Percentiles rank a stretch among this genome's conserved stretches.
Evolutionary conservation across 208 protist species (phyloP).

Genomic region (Leishmania tarentolae): DNA sequence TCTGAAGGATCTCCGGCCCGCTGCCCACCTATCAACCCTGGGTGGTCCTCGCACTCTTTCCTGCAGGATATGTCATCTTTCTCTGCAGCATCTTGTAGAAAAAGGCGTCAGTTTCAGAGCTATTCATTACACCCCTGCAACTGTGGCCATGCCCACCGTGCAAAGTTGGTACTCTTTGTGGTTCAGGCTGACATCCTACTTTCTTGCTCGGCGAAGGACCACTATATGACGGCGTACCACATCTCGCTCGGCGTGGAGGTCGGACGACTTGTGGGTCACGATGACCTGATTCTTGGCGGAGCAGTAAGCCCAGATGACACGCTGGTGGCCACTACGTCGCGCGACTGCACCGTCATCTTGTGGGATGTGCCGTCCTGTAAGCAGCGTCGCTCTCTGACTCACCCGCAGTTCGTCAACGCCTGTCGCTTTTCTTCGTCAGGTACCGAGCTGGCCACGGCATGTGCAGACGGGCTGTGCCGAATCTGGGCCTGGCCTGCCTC

Average conservation of each 20-base stretch:
- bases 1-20: background rate
- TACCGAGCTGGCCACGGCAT: constrained; percentile 29
- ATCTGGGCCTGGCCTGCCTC: constrained; percentile 26
- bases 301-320: constrained; percentile 20
- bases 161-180: constrained; percentile 20
- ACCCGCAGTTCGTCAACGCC: constrained; percentile 26
- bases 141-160: constrained; percentile 23
- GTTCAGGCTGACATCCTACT: constrained; percentile 21
- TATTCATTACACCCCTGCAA: constrained; percentile 16
- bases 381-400: constrained; percentile 34
- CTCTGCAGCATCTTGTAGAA: background rate
- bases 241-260: constrained; percentile 19
- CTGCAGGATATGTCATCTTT: background rate
- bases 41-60: background rate
- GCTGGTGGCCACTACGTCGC: constrained; percentile 37
- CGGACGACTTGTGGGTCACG: constrained; percentile 26
- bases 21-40: background rate
- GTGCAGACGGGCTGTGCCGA: constrained; percentile 34
- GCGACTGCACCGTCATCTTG: constrained; percentile 29
- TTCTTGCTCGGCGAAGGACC: constrained; percentile 28
- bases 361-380: constrained; percentile 37
- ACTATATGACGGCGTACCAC: constrained; percentile 27
- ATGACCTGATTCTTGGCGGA: constrained; percentile 31
- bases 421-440: constrained; percentile 29
- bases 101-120: background rate